Conservation (phyloP, 129 eudicot species). For the Artemisia argyi region DNA sequence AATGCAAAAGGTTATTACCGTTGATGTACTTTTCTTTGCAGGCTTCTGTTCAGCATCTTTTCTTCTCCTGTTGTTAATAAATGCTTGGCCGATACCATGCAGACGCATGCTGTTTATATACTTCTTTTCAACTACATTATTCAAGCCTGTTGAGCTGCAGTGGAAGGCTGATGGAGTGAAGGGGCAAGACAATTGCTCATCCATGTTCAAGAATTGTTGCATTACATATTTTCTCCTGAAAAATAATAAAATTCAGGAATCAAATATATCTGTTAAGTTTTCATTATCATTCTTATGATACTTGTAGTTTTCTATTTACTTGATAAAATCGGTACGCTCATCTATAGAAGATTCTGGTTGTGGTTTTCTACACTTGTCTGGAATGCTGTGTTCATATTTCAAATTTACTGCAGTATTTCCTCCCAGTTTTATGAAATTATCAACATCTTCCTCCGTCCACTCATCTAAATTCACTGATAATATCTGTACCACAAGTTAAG, state of each 20-base stretch:
- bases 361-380: slow-evolving; percentile 58
- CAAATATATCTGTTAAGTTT: not conserved
- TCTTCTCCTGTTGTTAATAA: slow-evolving; percentile 72
- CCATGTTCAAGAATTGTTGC: slow-evolving; percentile 57
- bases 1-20: slow-evolving; percentile 48
- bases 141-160: slow-evolving; percentile 38
- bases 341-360: slow-evolving; percentile 74
- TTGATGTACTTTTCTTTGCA: slow-evolving; percentile 50
- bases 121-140: slow-evolving; percentile 47
- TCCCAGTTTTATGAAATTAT: slow-evolving; percentile 61
- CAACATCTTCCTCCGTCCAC: slow-evolving; percentile 91
- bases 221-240: slow-evolving; percentile 81
- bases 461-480: slow-evolving; percentile 87
- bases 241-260: slow-evolving; percentile 10
- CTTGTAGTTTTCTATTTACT: slow-evolving; percentile 41
- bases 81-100: slow-evolving; percentile 58
- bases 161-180: slow-evolving; percentile 50
- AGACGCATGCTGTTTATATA: slow-evolving; percentile 41
- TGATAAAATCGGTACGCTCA: slow-evolving; percentile 78
- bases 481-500: slow-evolving; percentile 43
- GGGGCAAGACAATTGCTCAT: slow-evolving; percentile 53
- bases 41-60: slow-evolving; percentile 54
- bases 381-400: slow-evolving; percentile 76
- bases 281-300: not conserved
- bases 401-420: slow-evolving; percentile 67